Percentiles rank a stretch among this genome's conserved stretches.
Conservation (phyloP, 257 asterid species). For the Jacaranda mimosifolia region DNA sequence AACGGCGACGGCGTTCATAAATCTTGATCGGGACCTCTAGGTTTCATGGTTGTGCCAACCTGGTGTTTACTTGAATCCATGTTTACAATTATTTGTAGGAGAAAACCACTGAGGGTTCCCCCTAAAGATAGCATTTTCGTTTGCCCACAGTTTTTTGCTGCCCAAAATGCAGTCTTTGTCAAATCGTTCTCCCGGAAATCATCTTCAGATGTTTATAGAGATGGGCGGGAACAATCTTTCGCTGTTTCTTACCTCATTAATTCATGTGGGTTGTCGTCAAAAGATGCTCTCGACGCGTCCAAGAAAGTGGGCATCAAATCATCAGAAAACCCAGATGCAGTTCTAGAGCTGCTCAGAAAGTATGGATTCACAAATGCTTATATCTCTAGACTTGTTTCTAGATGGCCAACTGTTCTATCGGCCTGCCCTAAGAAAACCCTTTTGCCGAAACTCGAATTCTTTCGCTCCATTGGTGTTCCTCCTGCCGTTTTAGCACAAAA, state of each 20-base stretch:
- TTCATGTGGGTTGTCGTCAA: slow-evolving; percentile 38
- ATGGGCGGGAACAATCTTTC: slow-evolving; percentile 20
- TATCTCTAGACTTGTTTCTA: slow-evolving; percentile 16
- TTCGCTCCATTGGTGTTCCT: slow-evolving; percentile 41
- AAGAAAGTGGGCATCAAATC: slow-evolving; percentile 25
- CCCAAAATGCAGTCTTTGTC: background rate
- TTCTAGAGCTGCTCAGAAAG: slow-evolving; percentile 24
- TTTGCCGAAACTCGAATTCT: slow-evolving; percentile 45
- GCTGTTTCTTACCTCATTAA: slow-evolving; percentile 34
- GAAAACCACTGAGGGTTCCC: slow-evolving; percentile 8
- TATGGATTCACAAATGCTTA: slow-evolving; percentile 39
- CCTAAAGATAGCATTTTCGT: background rate
- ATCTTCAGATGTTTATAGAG: background rate
- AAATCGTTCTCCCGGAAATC: slow-evolving; percentile 15
- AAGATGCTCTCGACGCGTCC: slow-evolving; percentile 23
- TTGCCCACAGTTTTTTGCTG: slow-evolving; percentile 7
- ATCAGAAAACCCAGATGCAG: slow-evolving; percentile 4
- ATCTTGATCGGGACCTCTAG: background rate
- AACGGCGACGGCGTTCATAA: background rate
- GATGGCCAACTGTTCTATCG: slow-evolving; percentile 6
- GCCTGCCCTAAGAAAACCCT: slow-evolving; percentile 31
- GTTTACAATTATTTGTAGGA: slow-evolving; percentile 21
- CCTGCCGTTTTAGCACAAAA: background rate
- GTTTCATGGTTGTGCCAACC: too few relatives aligned
- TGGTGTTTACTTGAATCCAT: background rate